phyloP scores from a whole-genome alignment of 306 rosid species.

The Crotalaria pallida region DNA sequence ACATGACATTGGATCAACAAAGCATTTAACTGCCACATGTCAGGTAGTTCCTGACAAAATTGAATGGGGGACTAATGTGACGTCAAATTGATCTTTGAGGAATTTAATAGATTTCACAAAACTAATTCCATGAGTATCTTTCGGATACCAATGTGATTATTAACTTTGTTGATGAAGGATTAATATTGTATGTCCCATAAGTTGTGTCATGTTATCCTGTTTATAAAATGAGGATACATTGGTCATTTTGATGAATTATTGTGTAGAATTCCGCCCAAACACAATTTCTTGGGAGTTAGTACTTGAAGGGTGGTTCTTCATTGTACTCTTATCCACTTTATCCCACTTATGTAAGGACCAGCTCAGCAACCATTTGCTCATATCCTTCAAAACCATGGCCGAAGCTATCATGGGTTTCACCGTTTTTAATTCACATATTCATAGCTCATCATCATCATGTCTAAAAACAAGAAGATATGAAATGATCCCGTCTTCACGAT shows the following conservation, averaged over 20 bases:
- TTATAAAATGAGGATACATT: background rate
- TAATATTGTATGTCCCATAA: no score
- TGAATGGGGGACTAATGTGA: no score
- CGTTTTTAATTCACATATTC: conserved; percentile 26
- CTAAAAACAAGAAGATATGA: conserved; percentile 31
- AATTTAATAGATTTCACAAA: no score
- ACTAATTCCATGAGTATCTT: no score
- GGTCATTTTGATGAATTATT: conserved; percentile 14
- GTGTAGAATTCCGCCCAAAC: background rate
- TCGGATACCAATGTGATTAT: no score
- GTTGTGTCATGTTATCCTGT: no score
- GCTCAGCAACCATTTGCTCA: background rate
- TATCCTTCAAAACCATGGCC: conserved; percentile 27
- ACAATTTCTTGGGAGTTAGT: conserved; percentile 5
- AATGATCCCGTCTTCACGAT: conserved; percentile 27
- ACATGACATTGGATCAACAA: no score
- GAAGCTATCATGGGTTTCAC: conserved; percentile 38
- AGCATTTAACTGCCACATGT: no score
- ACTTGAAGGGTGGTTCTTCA: conserved; percentile 27
- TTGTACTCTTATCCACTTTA: conserved; percentile 34
- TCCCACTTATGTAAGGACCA: conserved; percentile 27
- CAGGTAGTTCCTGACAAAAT: no score
- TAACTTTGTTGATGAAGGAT: no score
- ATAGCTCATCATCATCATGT: conserved; percentile 22
- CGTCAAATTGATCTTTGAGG: no score